Conservation (phyloP, 2,329 filamentous ascomycete species). For the Cladosporium austrohemisphaericum region DNA sequence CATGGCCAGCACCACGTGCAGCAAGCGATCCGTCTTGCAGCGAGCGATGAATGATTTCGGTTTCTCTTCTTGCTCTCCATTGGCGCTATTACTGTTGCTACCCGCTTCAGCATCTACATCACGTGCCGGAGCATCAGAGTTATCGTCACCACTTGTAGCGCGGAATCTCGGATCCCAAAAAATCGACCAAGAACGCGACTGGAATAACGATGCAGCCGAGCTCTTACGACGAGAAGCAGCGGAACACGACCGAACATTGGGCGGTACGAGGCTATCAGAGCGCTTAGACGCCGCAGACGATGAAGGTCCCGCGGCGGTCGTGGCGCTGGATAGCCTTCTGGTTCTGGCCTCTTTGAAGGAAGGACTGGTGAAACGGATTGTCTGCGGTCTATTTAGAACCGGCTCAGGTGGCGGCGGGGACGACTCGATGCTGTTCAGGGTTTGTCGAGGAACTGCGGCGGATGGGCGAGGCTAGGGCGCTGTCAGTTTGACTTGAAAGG, state of each 20-base stretch:
- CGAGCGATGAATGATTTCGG: not conserved
- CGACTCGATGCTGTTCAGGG: not conserved
- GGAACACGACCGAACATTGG: not conserved
- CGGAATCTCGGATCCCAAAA: slow-evolving; percentile 7
- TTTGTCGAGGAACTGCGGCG: not conserved
- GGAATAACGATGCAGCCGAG: not conserved
- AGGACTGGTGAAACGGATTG: not conserved
- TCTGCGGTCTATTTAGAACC: not conserved
- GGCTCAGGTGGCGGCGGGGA: not conserved
- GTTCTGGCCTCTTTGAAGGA: not conserved
- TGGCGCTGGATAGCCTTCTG: not conserved
- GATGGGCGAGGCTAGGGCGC: not conserved
- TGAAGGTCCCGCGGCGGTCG: not conserved
- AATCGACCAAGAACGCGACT: not conserved
- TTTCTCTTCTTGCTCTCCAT: not conserved
- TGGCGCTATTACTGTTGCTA: no score
- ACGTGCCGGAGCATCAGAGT: not conserved
- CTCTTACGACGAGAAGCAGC: not conserved
- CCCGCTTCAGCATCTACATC: not conserved
- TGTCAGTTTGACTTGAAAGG: not conserved
- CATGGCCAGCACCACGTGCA: slow-evolving; percentile 7
- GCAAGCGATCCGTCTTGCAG: not conserved
- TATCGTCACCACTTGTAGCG: not conserved
- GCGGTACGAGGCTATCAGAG: slow-evolving; percentile 2
- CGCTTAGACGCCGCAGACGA: not conserved